These are phyloP conservation scores for Candida dajiaensis DNA, from an alignment of 805 yeast species.

Conservation along the genomic window DNA sequence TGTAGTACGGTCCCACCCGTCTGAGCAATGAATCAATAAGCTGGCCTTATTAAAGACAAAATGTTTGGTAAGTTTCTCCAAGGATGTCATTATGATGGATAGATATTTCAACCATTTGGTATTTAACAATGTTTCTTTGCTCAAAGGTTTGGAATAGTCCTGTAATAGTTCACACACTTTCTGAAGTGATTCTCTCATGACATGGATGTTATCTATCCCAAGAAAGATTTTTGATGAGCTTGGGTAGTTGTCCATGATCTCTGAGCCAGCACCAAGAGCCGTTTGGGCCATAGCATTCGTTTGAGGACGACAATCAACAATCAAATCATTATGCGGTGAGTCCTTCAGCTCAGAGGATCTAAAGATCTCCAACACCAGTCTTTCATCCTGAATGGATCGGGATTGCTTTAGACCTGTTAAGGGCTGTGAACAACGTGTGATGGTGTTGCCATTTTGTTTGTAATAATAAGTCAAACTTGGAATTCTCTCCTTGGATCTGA, in stretches of 20 bases:
- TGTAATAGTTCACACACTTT: slow-evolving; percentile 60
- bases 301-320: slow-evolving; percentile 88
- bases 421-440: slow-evolving; percentile 90
- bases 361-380: slow-evolving; percentile 68
- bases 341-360: slow-evolving; percentile 37
- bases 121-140: slow-evolving; percentile 51
- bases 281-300: slow-evolving; percentile 96
- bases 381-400: slow-evolving; percentile 89
- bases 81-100: slow-evolving; percentile 61
- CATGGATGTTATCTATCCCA: slow-evolving; percentile 93
- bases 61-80: slow-evolving; percentile 75
- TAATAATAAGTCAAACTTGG: slow-evolving; percentile 81
- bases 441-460: slow-evolving; percentile 62
- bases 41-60: slow-evolving; percentile 79
- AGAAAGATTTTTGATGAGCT: slow-evolving; percentile 67
- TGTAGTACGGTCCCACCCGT: slow-evolving; percentile 98
- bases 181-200: slow-evolving; percentile 78
- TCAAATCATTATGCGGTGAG: slow-evolving; percentile 51
- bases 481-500: slow-evolving; percentile 77
- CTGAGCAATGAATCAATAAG: slow-evolving; percentile 87
- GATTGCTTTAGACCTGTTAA: slow-evolving; percentile 83
- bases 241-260: slow-evolving; percentile 80
- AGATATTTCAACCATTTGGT: slow-evolving; percentile 79
- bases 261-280: slow-evolving; percentile 98
- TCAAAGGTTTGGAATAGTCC: slow-evolving; percentile 48